Evolutionary conservation across 2,329 filamentous ascomycete species (phyloP), one percentile per base, ranked within the genome.

Genomic region (Ophiostoma perfectum): DNA sequence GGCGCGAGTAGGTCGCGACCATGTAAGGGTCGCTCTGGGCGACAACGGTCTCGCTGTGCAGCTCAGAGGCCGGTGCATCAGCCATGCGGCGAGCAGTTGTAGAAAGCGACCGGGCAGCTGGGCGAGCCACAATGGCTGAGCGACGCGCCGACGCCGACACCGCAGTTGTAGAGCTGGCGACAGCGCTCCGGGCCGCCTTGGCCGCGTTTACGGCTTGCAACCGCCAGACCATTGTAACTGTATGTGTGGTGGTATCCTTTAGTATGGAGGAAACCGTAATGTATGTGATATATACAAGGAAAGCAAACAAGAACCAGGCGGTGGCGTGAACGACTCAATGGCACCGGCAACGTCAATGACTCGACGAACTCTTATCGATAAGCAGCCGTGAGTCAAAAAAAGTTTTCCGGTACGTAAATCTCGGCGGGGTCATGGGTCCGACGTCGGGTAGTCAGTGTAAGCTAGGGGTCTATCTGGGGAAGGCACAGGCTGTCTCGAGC

Each of bases 1-100:
- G 94, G 39, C 95, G 91, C 66, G 92, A 88, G 79, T 99, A 99
- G 67, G 95, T 99, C 2, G 93, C 90, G 41, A 99, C 91, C 94
- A 99, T 98, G 80, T 88, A 98, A 3, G 91, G 90, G 44, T 88
- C 84, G 74, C 93, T 88, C 70, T 91, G 86, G 73, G 87, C 84
- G 72, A 97, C 86, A 70, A 97, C 84, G 42, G 88, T 84, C 45
- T 88, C 86, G 72, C 91, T 96, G 74, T 62, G 66, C 38, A 65
- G 55, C 39, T 65, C 67, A 9, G 42, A 9, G 68, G 60, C 4
- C 65, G 45, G 2, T 64, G 67, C 44, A 63, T 64, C 44, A 52
- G 64, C 38, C 44, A 16, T 1, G 52, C 36, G 4, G 49, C 11
- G 8, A 5, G 8, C n/a, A 4, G 64, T 64, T n/a, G 67, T 58